Base-by-base conservation (phyloP, 345 rosid species). In the Dimocarpus longan region DNA sequence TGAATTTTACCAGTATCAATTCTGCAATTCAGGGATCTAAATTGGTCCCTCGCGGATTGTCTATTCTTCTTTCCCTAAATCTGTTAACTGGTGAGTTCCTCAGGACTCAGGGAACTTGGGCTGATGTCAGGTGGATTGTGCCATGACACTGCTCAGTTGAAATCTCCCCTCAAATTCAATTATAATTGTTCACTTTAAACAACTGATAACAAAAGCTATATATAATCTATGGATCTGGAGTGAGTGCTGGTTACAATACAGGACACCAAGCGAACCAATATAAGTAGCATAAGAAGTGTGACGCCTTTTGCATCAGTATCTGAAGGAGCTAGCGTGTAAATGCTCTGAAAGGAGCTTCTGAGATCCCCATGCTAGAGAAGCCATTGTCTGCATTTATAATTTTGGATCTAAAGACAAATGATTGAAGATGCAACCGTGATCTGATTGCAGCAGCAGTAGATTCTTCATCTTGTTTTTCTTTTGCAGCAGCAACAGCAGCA, bases 401-500 rank as follows among this genome's bases (percentile, higher is more conserved):
- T 54, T 77, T 76, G 50, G 87, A 80, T 76, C 80, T 82, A 62
- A 89, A 87, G 82, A 90, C 88, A 70, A 94, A 75, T 28, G 98
- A 94, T 43, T 92, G 94, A 66, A 96, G 89, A 77, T 85, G 77
- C 5, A 72, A 79, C 84, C 99, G 88, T 65, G 96, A 93, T 26
- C 86, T 80, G 70, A 92, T 87, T 39, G 97, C 99, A 77, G 91
- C 86, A 76, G 87, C 92, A 50, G 92, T 66, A 50, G 99, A 94
- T 82, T 87, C 95, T 82, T 92, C 99, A 76, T 94, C 98, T 87
- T 87, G 93, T 79, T 80, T 87, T 81, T 94, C 92, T 83, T 89
- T 93, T 62, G 92, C 94, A 2, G 82, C 77, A 19, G 85, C 89
- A 85, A 93, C 85, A 21, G 99, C 98, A 71, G 87, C 85, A 73